Conservation (phyloP, 148 eudicot genomes). For the Dysphania ambrosioides region DNA sequence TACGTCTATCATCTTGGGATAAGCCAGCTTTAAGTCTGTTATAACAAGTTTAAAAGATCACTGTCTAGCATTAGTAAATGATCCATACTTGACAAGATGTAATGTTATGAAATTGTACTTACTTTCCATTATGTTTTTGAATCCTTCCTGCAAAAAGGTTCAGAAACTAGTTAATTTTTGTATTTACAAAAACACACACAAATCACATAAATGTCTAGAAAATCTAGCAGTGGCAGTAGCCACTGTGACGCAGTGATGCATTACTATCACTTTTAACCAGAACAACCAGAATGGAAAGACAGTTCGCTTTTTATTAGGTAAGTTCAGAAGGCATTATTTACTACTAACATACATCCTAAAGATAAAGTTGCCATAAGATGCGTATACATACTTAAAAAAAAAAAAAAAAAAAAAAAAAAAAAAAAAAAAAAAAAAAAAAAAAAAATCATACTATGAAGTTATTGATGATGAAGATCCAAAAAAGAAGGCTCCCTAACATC, state of each 20-base stretch:
- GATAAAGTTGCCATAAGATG: no score
- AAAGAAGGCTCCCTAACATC: background rate
- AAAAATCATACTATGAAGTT: no score
- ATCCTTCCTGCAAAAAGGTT: conserved; percentile 60
- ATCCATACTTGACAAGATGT: background rate
- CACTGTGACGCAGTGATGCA: background rate
- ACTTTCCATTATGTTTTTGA: conserved; percentile 83
- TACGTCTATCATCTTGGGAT: conserved; percentile 88
- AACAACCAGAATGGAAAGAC: no score
- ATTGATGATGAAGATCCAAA: background rate
- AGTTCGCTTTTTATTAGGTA: no score
- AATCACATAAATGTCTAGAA: background rate
- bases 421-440: no score
- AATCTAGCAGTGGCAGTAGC: background rate
- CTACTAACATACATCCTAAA: no score
- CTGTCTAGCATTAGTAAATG: background rate
- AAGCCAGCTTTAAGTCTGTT: conserved; percentile 79
- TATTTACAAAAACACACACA: background rate
- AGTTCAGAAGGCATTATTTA: no score
- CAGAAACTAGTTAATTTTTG: background rate
- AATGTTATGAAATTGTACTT: conserved; percentile 30
- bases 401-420: no score
- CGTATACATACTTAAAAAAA: no score
- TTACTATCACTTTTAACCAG: background rate
- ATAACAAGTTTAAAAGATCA: conserved; percentile 11